Percentiles rank a stretch among this genome's conserved stretches.
Evolutionary conservation across 176 grass and related monocot genomes (phyloP).

Genomic region (Cenchrus fungigraminus): DNA sequence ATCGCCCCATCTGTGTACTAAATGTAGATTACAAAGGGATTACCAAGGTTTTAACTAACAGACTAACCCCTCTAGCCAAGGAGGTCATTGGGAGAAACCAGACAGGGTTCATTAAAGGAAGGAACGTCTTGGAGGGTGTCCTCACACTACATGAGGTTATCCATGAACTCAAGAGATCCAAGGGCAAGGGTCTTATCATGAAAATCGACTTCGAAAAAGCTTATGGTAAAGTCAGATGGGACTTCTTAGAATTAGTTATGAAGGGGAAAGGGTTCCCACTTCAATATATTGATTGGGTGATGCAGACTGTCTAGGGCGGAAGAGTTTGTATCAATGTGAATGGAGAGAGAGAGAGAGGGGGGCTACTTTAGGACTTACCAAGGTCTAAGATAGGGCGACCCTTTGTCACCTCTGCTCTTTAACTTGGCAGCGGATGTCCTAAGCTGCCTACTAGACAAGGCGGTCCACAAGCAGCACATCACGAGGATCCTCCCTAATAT

Average conservation of each 20-base stretch:
- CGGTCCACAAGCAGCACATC: background rate
- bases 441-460: background rate
- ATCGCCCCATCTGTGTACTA: too few species aligned
- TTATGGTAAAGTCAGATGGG: background rate
- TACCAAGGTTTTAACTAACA: too few species aligned
- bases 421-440: background rate
- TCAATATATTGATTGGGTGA: background rate
- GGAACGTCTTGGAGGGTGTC: background rate
- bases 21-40: too few species aligned
- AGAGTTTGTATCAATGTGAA: background rate
- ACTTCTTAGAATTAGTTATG: background rate
- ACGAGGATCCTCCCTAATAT: fast-evolving
- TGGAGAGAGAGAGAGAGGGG: background rate
- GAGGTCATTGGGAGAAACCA: background rate
- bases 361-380: background rate
- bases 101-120: background rate
- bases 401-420: background rate
- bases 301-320: background rate
- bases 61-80: fast-evolving
- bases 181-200: fast-evolving
- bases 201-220: background rate
- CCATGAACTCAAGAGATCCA: background rate
- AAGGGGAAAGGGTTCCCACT: background rate
- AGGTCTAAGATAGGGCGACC: too few species aligned
- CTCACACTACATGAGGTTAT: background rate